phyloP scores from a whole-genome alignment of 2,329 filamentous ascomycete species.

The Stagonosporopsis cucurbitacearum region DNA sequence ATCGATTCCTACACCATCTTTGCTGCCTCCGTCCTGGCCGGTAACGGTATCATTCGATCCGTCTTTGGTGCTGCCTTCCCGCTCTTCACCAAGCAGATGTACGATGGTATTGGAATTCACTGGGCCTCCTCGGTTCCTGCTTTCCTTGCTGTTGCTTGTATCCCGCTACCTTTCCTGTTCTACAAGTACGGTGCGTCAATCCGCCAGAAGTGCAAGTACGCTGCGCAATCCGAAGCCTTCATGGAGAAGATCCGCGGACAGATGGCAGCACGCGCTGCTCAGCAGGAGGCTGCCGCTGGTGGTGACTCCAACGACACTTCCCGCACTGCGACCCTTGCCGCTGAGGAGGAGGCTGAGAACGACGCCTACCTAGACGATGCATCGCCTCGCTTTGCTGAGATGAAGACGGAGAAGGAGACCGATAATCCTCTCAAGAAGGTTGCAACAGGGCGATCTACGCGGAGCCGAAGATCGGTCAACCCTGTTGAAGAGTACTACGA shows the following conservation, averaged over 20 bases:
- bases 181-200: slow-evolving; percentile 73
- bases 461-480: slow-evolving; percentile 33
- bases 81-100: slow-evolving; percentile 74
- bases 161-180: slow-evolving; percentile 78
- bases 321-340: slow-evolving; percentile 30
- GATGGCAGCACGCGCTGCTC: slow-evolving; percentile 25
- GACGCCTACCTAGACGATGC: slow-evolving; percentile 34
- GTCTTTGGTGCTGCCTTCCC: slow-evolving; percentile 81
- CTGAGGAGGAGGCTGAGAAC: slow-evolving; percentile 40
- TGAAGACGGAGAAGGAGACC: slow-evolving; percentile 48
- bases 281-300: slow-evolving; percentile 12
- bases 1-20: slow-evolving; percentile 69
- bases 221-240: slow-evolving; percentile 69
- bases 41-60: slow-evolving; percentile 80
- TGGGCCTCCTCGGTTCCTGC: slow-evolving; percentile 78
- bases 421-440: slow-evolving; percentile 38
- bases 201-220: slow-evolving; percentile 72
- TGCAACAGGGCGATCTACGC: slow-evolving; percentile 37
- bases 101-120: slow-evolving; percentile 63
- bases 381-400: slow-evolving; percentile 45
- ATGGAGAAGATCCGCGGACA: slow-evolving; percentile 56
- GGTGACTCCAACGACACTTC: slow-evolving; percentile 31
- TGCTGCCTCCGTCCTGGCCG: slow-evolving; percentile 76
- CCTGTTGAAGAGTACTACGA: slow-evolving; percentile 46
- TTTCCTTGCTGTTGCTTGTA: slow-evolving; percentile 73